These are phyloP conservation scores for Gossypium trilobum DNA, from an alignment of 441 rosid species.

Conservation along the genomic window DNA sequence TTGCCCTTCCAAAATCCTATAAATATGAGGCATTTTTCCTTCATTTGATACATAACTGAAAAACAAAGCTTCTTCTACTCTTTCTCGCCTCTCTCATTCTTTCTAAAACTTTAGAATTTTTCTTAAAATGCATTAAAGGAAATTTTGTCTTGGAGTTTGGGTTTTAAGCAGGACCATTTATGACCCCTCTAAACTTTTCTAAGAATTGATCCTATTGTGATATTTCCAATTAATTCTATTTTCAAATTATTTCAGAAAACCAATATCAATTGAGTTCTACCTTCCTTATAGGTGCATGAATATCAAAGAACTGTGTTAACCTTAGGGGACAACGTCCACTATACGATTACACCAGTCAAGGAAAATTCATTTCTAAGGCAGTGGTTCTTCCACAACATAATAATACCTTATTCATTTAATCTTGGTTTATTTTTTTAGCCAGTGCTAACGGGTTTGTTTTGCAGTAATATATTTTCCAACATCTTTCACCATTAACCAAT, in stretches of 20 bases:
- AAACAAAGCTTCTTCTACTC: not conserved
- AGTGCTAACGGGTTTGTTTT: not conserved
- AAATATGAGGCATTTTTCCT: not conserved
- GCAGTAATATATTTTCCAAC: not conserved
- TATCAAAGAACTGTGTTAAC: not conserved
- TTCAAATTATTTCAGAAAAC: not conserved
- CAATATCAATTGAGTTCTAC: not conserved
- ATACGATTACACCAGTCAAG: not conserved
- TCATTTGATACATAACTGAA: not conserved
- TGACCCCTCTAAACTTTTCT: not conserved
- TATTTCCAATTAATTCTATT: not conserved
- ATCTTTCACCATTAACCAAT: not conserved
- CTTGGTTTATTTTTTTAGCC: not conserved
- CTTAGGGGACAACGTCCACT: not conserved
- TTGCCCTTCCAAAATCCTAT: not conserved
- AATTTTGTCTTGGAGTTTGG: not conserved
- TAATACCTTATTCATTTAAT: too few relatives aligned
- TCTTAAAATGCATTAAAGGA: not conserved
- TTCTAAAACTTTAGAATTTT: not conserved
- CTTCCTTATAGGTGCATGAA: not conserved
- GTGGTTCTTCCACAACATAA: not conserved
- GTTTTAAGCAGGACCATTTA: not conserved
- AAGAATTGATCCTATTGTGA: not conserved
- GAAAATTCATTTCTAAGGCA: not conserved
- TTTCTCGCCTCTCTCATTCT: not conserved